These are phyloP conservation scores for Cryptosporidium andersoni DNA, from an alignment of 169 alveolate genomes.

Conservation along the genomic window DNA sequence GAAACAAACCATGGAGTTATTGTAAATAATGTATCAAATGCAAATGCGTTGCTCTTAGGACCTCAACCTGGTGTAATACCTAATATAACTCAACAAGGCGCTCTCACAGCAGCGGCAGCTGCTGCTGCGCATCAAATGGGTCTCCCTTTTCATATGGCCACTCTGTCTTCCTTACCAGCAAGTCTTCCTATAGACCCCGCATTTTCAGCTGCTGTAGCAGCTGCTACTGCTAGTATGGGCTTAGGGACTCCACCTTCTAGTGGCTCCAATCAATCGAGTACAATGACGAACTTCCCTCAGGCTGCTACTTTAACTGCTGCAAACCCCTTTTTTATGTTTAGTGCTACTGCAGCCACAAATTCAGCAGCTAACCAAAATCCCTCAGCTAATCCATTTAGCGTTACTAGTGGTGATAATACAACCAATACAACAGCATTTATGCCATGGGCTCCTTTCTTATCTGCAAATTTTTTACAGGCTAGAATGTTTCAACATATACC, in stretches of 20 bases:
- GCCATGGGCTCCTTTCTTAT: too few species aligned
- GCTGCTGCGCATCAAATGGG: conserved; percentile 68
- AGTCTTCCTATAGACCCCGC: conserved; percentile 53
- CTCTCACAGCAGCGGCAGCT: conserved; percentile 60
- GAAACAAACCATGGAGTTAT: conserved; percentile 32
- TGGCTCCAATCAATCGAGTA: conserved; percentile 13
- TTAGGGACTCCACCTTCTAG: conserved; percentile 39
- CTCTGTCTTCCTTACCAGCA: conserved; percentile 53
- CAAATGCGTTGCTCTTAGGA: conserved; percentile 7
- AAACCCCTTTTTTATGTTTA: conserved; percentile 63
- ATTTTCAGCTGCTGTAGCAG: conserved; percentile 55
- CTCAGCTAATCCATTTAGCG: too few species aligned
- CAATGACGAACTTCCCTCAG: conserved; percentile 29
- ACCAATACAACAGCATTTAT: too few species aligned
- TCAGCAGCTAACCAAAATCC: not conserved
- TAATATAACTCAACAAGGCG: conserved; percentile 5
- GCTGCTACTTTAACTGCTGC: conserved; percentile 59
- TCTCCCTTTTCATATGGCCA: conserved; percentile 65
- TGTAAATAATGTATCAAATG: conserved; percentile 15
- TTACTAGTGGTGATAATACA: too few species aligned
- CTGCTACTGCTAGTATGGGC: conserved; percentile 40
- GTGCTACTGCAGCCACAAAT: conserved; percentile 43
- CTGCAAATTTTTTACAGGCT: too few species aligned
- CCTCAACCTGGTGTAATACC: conserved; percentile 37
- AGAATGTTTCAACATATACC: too few species aligned